Base-by-base conservation (phyloP, 2,329 filamentous ascomycete genomes). In the Biscogniauxia marginata region DNA sequence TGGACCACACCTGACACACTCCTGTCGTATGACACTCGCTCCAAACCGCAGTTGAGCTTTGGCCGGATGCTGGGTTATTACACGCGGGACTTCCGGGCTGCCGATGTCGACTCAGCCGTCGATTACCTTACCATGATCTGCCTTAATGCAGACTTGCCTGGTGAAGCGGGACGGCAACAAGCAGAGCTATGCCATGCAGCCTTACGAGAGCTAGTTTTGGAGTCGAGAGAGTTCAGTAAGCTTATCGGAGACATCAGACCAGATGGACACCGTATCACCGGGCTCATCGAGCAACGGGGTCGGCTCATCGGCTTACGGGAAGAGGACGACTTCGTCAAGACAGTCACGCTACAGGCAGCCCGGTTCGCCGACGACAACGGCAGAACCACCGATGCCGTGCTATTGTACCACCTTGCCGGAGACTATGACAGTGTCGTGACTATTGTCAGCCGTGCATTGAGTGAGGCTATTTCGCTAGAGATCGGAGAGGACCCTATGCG, bases 371-470 rank as follows among this genome's bases (percentile, higher is more conserved):
- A 99, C 65, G 93, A 98, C 72, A 96, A 93, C 66, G 93, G 95
- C 43, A 85, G 96, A 50, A 92, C 89, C 1, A 96, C 93, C 0
- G 95, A 99, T 73, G 93, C 96, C 2, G 93, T 98, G 13, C 81
- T 99, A 50, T 81, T 99, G 51, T 98, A 96, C 73, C 93, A 99
- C 72, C 81, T 99, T 46, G 93, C 95, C 0, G 91, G 91, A 67
- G 93, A 99, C 72, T 98, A 96, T 71, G 92, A 99, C 71, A 92
- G 87, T 53, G 96, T 98, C n/a, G 86, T 97, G 46, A 79, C 84
- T 22, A 93, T 98, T 63, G 85, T 98, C 68, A 96, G 93, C 74
- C 88, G 92, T 43, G 89, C 93, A 3, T 81, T 99, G 34, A 96
- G 93, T 54, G 92, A 98, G 73, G 90, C 91, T 46, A 86, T 98